phyloP scores from a whole-genome alignment of 257 asterid species.

The Eucommia ulmoides region DNA sequence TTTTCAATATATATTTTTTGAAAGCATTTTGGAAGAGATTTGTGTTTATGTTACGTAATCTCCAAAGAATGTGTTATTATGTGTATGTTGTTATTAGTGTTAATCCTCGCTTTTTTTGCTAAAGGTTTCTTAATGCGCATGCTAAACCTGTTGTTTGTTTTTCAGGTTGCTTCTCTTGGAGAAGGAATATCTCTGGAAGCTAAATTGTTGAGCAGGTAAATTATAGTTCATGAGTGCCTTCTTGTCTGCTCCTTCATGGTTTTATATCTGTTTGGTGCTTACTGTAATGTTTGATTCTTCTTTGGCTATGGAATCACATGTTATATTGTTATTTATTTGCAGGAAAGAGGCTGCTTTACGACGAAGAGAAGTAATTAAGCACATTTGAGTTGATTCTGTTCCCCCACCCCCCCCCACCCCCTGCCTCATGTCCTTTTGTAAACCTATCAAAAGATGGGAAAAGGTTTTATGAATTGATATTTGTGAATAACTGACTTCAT shows the following conservation, averaged over 20 bases:
- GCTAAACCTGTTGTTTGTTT: no score
- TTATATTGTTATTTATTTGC: conserved; percentile 19
- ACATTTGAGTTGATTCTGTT: conserved; percentile 1
- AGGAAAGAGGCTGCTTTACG: conserved; percentile 95
- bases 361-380: conserved; percentile 76
- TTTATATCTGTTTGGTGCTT: no score
- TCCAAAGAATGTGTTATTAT: no score
- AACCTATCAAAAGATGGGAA: conserved; percentile 1
- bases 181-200: conserved; percentile 97
- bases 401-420: background rate
- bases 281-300: background rate
- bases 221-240: conserved; percentile 12
- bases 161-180: conserved; percentile 90
- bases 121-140: no score
- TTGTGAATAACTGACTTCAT: no score
- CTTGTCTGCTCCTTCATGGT: conserved; percentile 12
- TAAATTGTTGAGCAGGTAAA: conserved; percentile 82
- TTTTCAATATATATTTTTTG: no score
- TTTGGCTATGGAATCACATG: background rate
- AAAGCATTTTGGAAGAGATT: no score
- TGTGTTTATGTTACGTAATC: no score
- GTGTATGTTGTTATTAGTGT: no score
- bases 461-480: no score
- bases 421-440: no score
- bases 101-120: no score